Base-by-base conservation (phyloP, 2,329 filamentous ascomycete genomes). In the Didymella pinodella region DNA sequence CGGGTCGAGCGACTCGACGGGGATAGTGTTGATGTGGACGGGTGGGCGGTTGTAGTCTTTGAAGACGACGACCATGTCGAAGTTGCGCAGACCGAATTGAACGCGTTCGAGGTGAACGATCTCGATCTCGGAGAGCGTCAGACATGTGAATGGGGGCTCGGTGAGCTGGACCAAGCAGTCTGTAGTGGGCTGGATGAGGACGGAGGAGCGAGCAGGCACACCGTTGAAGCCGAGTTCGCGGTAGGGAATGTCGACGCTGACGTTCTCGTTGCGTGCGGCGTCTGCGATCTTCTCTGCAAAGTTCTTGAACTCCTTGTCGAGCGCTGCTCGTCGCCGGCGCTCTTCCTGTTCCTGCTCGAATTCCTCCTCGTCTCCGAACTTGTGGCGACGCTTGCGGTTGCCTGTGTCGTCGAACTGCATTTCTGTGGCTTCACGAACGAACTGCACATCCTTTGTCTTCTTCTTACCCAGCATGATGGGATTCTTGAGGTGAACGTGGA, bases 371-470 rank as follows among this genome's bases (percentile, higher is more conserved):
- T 99, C 95, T 43, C 95, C 95, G 74, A 96, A 98, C 48, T 95
- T 89, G 79, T 98, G 96, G 80, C 97, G 97, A 66, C 95, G 91
- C 82, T 97, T 97, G 64, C 96, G 87, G 79, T 98, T 99, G 67
- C 95, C 96, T 47, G 95, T 99, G 81, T 99, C 95, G 72, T 99
- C 95, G 69, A 99, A 98, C 73, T 97, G 93, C 77, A 99, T 98
- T 68, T 99, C 95, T 0, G 95, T 98, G 3, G 95, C 95, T 81
- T 99, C 95, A 53, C 95, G 88, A 74, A 97, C 97, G 80, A 99
- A 99, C 70, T 99, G 96, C 1, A 99, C 91, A 76, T 99, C 96
- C 81, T 95, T 97, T 11, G 95, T 96, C 86, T 99, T 99, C 82
- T 96, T 96, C 84, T 97, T 98, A 61, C 95, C 95, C 63, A 99